Evolutionary conservation across 192 early-diverging fungal species (phyloP).

Genomic region (Phlyctochytrium arcticum): DNA sequence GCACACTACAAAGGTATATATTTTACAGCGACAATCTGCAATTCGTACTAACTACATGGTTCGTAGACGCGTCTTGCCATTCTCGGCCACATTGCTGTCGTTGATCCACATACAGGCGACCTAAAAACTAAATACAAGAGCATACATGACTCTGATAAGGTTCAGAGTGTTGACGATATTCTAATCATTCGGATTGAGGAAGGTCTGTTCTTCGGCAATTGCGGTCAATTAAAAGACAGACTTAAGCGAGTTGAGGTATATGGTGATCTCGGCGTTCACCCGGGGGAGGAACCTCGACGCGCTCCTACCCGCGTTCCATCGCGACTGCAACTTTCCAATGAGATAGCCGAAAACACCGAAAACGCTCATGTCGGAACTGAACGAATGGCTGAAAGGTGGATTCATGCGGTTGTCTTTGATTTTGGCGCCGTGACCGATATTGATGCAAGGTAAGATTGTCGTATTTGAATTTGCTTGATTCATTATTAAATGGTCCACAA

Average conservation of each 20-base stretch:
- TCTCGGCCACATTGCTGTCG: constrained; percentile 37
- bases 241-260: constrained; percentile 89
- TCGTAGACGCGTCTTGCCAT: constrained; percentile 46
- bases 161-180: constrained; percentile 77
- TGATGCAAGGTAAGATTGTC: constrained; percentile 74
- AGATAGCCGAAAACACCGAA: background rate
- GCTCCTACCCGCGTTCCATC: background rate
- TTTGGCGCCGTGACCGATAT: constrained; percentile 80
- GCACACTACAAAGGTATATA: constrained; percentile 67
- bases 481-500: constrained; percentile 14
- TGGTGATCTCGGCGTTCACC: constrained; percentile 93
- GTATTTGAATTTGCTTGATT: background rate
- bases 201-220: constrained; percentile 95
- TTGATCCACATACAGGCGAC: constrained; percentile 34
- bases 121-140: constrained; percentile 65
- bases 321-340: background rate
- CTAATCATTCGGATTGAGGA: constrained; percentile 90
- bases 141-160: constrained; percentile 36
- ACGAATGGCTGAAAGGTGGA: constrained; percentile 47
- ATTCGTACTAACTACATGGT: no score
- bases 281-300: constrained; percentile 75
- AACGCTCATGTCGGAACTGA: background rate
- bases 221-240: constrained; percentile 92
- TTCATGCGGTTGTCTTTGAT: constrained; percentile 85
- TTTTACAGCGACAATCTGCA: no score